These are phyloP conservation scores for Plasmodium blacklocki DNA, from an alignment of 169 alveolate species.

Conservation along the genomic window DNA sequence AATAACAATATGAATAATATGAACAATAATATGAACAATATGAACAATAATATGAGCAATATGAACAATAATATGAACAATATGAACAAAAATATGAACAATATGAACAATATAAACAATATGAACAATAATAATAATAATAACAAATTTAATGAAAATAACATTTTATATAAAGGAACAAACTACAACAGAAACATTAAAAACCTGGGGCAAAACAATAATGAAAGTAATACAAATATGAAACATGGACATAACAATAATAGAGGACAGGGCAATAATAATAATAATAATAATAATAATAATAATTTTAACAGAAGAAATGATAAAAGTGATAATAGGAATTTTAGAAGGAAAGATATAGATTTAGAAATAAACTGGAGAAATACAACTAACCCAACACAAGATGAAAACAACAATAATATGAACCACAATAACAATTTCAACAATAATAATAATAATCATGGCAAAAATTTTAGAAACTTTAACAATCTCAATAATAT, in stretches of 20 bases:
- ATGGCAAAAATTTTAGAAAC: slow-evolving; percentile 4
- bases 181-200: slow-evolving; percentile 27
- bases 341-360: slow-evolving; percentile 32
- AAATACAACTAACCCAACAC: slow-evolving; percentile 4
- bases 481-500: slow-evolving; percentile 1
- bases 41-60: background rate
- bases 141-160: slow-evolving; percentile 10
- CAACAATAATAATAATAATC: background rate
- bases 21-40: background rate
- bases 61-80: background rate
- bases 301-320: slow-evolving; percentile 34
- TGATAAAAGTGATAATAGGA: slow-evolving; percentile 53
- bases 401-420: background rate
- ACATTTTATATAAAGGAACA: background rate
- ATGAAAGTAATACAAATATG: background rate
- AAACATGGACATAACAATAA: background rate
- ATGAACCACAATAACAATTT: background rate
- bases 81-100: background rate
- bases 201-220: slow-evolving; percentile 19
- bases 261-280: slow-evolving; percentile 34
- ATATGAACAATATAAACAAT: background rate
- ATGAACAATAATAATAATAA: slow-evolving; percentile 3
- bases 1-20: slow-evolving; percentile 1
- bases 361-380: slow-evolving; percentile 67
- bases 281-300: slow-evolving; percentile 16